Evolutionary conservation across 192 early-diverging fungal genomes (phyloP).

Genomic region (Rhizoclosmatium globosum): DNA sequence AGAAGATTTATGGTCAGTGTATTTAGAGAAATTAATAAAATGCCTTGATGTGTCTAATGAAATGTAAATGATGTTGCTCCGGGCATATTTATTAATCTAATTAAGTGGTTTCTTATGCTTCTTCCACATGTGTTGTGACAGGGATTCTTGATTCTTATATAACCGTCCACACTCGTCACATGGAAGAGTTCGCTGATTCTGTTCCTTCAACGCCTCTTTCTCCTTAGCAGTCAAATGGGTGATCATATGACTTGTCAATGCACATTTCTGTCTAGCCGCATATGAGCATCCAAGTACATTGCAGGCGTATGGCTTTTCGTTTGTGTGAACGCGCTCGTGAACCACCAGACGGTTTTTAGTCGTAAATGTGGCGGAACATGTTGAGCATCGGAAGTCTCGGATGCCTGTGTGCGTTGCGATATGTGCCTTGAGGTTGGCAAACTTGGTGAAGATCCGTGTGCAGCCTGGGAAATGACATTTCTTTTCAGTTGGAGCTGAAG

Average conservation of each 20-base stretch:
- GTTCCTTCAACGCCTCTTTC: background rate
- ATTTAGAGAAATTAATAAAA: no score
- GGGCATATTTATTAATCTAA: no score
- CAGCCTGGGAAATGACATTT: background rate
- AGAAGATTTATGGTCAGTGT: no score
- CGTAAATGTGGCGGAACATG: background rate
- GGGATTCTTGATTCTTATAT: constrained; percentile 1
- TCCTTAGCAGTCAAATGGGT: constrained; percentile 2
- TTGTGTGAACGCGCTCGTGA: background rate
- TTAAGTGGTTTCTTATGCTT: background rate
- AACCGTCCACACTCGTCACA: constrained; percentile 24
- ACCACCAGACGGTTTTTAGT: background rate
- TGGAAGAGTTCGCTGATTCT: background rate
- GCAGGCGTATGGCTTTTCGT: background rate
- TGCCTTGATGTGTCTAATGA: no score
- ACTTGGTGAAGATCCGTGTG: background rate
- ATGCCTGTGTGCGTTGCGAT: background rate
- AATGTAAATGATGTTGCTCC: no score
- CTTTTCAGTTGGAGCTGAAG: no score
- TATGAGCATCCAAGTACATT: background rate
- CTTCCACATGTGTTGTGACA: constrained; percentile 1
- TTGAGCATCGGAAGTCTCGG: background rate
- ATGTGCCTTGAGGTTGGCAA: background rate
- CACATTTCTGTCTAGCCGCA: background rate
- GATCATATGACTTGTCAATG: background rate